Evolutionary conservation across 1,139 yeast genomes (phyloP), one percentile per base, ranked within the genome.

Genomic region (Saccharomyces hybrid): DNA sequence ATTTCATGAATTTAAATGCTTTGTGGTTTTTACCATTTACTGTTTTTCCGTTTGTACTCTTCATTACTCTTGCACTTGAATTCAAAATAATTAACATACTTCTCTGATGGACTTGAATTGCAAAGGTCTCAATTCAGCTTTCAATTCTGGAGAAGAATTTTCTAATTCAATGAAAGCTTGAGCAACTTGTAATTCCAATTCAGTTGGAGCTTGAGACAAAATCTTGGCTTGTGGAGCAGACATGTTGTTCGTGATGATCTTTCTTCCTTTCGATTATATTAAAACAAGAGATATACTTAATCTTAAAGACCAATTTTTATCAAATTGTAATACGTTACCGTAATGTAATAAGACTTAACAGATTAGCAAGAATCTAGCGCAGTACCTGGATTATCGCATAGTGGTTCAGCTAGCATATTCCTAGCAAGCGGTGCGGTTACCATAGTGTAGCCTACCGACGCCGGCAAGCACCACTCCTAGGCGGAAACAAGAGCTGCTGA

Each of bases 101-200:
- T 95, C 99, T 80, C 90, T 89, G 80, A 91, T 91, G 73, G 96
- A 86, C 83, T 91, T 89, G 91, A 93, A 89, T 82, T 93, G 98
- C 78, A 93, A 87, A 68, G 96, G 90, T 84, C 98, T 90, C 79
- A 93, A 86, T 73, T 90, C 97, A 73, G 97, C 93, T 87, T 91
- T 91, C 78, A 91, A 82, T 77, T 93, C 99, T 68, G 88, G 79
- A 74, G 95, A 83, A 80, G 90, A 85, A 75, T 84, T 79, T 84
- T 95, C 99, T 79, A 93, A 86, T 83, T 93, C 99, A 74, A 86
- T 78, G 78, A 93, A 89, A 73, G 99, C 97, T 84, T 93, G 98
- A 73, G 97, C 98, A 77, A 93, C 96, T 83, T 93, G 96, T 80
- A 93, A 89, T 83, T 93, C 99, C 80, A 93, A 89, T 82, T 93